Evolutionary conservation across 768 basidiomycete genomes (phyloP), one percentile per base, ranked within the genome.

Genomic region (Cystobasidium ongulense): DNA sequence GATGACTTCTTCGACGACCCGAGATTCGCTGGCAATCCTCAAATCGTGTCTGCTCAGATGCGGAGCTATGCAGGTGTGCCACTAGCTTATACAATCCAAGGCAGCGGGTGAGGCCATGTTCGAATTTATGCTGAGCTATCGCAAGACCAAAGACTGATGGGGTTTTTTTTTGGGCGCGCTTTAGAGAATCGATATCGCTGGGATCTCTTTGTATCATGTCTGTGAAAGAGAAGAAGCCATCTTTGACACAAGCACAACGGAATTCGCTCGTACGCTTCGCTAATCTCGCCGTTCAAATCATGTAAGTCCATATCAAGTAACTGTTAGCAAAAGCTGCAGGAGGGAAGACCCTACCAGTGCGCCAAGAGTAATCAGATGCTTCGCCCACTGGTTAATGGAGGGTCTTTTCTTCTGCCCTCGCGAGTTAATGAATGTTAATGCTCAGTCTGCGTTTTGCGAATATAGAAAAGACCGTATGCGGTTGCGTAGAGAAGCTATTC

Each of bases 21-120:
- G 43, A 13, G 66, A 1, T 68, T 68, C 46, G 27, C 13, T 2
- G n/a, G 53, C 27, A 68, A 52, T 31, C 43, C 46, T 3, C 39
- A 23, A 4, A 29, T 68, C 3, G 66, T 31, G 17, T 23, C 8
- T 1, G 66, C 11, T 8, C 36, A 46, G 15, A 21, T 68, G 13
- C 39, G 36, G 21, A 68, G 23, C 23, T 68, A 68, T 31, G 50
- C 66, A 11, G 66, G 66, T 15, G 35, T 27, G 5, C 66, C 66
- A 18, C n/a, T 68, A 2, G n/a, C 27, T 13, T 52, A 68, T 31
- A 39, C 38, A 8, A 36, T 36, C 1, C 5, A 39, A 13, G 21
- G 35, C 3, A 53, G 46, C 2, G 50, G 50, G 66, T 68, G 29
- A 68, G 66, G 5, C 27, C 13, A 17, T 38, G 13, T 15, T 36